Percentiles rank a stretch among this genome's conserved stretches.
phyloP scores from a whole-genome alignment of 805 yeast genomes.

The Yamadazyma paraphyllophila region DNA sequence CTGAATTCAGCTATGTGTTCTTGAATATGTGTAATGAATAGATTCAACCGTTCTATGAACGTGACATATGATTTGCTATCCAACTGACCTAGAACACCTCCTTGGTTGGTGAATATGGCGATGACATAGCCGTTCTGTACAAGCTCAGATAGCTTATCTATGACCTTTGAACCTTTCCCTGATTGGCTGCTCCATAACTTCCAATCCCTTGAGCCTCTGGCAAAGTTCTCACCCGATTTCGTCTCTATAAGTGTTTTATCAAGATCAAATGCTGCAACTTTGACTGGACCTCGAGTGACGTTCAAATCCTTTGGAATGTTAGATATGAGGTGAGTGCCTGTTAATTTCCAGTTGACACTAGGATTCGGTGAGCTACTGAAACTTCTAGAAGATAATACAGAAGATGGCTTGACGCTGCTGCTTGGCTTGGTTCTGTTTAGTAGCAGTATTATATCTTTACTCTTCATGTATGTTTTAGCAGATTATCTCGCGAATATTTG shows the following conservation, averaged over 20 bases:
- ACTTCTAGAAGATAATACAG: background rate
- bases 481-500: too few species aligned
- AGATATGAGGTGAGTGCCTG: constrained; percentile 45
- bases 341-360: constrained; percentile 18
- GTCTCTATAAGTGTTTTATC: constrained; percentile 77
- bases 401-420: background rate
- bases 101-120: constrained; percentile 86
- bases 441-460: background rate
- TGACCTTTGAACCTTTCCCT: constrained; percentile 16
- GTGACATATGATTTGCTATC: constrained; percentile 33
- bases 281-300: constrained; percentile 14
- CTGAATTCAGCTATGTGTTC: constrained; percentile 16
- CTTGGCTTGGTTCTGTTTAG: background rate
- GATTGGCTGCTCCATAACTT: constrained; percentile 33
- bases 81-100: constrained; percentile 50
- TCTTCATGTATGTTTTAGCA: background rate
- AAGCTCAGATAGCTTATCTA: constrained; percentile 22
- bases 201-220: constrained; percentile 73
- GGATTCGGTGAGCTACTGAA: constrained; percentile 2
- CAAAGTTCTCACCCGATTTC: constrained; percentile 57
- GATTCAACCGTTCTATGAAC: constrained; percentile 42
- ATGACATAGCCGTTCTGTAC: constrained; percentile 34
- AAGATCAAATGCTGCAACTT: constrained; percentile 75
- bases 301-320: constrained; percentile 8
- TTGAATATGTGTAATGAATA: constrained; percentile 27